These are phyloP conservation scores for Tricholoma matsutake DNA, from an alignment of 768 basidiomycete species.

Conservation along the genomic window DNA sequence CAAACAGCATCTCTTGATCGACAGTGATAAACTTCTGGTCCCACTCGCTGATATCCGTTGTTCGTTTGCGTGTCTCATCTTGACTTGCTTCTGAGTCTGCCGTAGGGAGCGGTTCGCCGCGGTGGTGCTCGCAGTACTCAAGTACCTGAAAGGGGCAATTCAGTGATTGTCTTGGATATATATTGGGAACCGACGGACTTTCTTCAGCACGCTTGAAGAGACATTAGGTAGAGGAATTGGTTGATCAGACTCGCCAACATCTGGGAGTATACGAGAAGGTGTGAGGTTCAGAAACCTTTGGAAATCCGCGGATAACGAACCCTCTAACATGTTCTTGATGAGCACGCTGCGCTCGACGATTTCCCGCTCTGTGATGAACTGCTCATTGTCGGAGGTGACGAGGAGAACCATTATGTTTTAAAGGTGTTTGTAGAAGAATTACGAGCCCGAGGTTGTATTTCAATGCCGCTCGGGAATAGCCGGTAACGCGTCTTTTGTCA, in stretches of 20 bases:
- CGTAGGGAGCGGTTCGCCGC: slow-evolving; percentile 91
- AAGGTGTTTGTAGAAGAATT: slow-evolving; percentile 9
- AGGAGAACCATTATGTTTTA: slow-evolving; percentile 69
- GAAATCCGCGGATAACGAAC: slow-evolving; percentile 38
- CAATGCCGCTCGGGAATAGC: slow-evolving; percentile 35
- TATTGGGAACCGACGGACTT: slow-evolving; percentile 45
- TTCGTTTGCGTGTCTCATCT: slow-evolving; percentile 95
- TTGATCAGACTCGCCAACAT: slow-evolving; percentile 92
- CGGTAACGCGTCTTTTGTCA: slow-evolving; percentile 21
- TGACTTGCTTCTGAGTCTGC: slow-evolving; percentile 76
- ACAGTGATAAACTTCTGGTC: slow-evolving; percentile 98
- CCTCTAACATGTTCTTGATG: slow-evolving; percentile 99
- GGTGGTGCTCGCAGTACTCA: slow-evolving; percentile 99
- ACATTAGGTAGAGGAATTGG: slow-evolving; percentile 95
- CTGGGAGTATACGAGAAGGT: slow-evolving; percentile 39
- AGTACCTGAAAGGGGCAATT: slow-evolving; percentile 60
- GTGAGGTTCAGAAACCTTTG: slow-evolving; percentile 4
- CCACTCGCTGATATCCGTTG: slow-evolving; percentile 99
- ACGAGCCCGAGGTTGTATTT: slow-evolving; percentile 22
- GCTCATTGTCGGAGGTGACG: slow-evolving; percentile 93
- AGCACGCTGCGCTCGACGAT: slow-evolving; percentile 94
- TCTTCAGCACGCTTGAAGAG: slow-evolving; percentile 88
- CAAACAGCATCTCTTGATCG: slow-evolving; percentile 99
- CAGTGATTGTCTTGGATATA: background rate
- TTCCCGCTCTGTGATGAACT: slow-evolving; percentile 89